Conservation (phyloP, 2,329 filamentous ascomycete species). For the Talaromyces atroroseus region DNA sequence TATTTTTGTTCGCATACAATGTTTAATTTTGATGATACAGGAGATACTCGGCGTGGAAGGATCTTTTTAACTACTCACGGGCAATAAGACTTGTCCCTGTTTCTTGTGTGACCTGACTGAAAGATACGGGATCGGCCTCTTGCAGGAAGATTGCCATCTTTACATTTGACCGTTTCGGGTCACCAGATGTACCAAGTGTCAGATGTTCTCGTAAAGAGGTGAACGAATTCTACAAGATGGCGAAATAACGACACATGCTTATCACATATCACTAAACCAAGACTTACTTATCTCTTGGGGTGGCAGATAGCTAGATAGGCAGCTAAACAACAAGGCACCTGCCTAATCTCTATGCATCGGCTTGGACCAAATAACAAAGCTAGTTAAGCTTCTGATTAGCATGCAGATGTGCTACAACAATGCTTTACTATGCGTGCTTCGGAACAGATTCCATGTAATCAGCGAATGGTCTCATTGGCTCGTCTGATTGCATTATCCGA, state of each 20-base stretch:
- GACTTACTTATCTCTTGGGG: background rate
- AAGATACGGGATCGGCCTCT: background rate
- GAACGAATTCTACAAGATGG: background rate
- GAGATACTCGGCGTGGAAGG: constrained; percentile 11
- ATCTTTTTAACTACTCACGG: background rate
- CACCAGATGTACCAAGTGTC: background rate
- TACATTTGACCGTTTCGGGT: background rate
- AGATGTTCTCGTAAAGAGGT: background rate
- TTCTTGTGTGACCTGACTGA: background rate
- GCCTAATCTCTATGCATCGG: too few relatives aligned
- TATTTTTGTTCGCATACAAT: background rate
- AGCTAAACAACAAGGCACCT: too few relatives aligned
- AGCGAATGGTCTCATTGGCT: background rate
- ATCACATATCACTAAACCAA: too few relatives aligned
- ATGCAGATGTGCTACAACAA: background rate
- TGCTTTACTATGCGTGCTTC: background rate
- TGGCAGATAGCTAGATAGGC: too few relatives aligned
- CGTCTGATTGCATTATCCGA: background rate
- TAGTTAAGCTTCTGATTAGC: background rate
- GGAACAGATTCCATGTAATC: background rate
- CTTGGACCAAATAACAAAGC: background rate
- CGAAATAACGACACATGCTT: background rate
- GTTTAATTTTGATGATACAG: background rate
- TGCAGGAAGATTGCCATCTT: background rate
- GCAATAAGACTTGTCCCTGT: background rate